phyloP scores from a whole-genome alignment of 768 basidiomycete genomes.

The Boletus bicolor region DNA sequence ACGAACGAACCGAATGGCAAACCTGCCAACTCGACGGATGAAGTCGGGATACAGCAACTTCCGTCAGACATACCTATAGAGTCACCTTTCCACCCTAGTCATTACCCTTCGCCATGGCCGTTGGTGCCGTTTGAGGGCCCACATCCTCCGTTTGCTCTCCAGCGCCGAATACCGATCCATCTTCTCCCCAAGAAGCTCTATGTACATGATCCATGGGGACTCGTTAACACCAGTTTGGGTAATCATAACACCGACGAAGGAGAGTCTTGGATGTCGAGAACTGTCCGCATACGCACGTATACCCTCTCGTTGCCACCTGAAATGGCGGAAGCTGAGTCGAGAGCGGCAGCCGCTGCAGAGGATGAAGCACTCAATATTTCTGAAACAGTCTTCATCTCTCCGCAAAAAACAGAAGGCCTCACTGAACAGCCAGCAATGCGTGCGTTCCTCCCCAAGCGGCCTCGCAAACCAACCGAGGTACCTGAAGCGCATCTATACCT shows the following conservation, averaged over 20 bases:
- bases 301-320: constrained; percentile 21
- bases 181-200: constrained; percentile 40
- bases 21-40: not conserved
- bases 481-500: constrained; percentile 50
- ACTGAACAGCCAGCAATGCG: constrained; percentile 29
- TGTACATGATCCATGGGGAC: constrained; percentile 42
- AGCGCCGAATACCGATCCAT: constrained; percentile 31
- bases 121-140: constrained; percentile 35
- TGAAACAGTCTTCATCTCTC: constrained; percentile 19
- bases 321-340: constrained; percentile 6
- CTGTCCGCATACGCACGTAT: constrained; percentile 29
- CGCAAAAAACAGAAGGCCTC: constrained; percentile 20
- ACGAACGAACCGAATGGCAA: not conserved
- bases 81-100: constrained; percentile 29
- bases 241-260: not conserved
- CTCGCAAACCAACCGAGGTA: constrained; percentile 20
- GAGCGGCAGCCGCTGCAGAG: constrained; percentile 3
- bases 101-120: constrained; percentile 42
- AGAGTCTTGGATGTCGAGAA: constrained; percentile 25
- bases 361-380: not conserved
- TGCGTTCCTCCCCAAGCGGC: constrained; percentile 26
- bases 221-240: constrained; percentile 10
- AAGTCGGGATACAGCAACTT: not conserved
- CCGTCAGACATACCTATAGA: not conserved
- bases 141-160: constrained; percentile 22